Evolutionary conservation across 2,329 filamentous ascomycete genomes (phyloP).

Genomic region (Cladobotryum mycophilum): DNA sequence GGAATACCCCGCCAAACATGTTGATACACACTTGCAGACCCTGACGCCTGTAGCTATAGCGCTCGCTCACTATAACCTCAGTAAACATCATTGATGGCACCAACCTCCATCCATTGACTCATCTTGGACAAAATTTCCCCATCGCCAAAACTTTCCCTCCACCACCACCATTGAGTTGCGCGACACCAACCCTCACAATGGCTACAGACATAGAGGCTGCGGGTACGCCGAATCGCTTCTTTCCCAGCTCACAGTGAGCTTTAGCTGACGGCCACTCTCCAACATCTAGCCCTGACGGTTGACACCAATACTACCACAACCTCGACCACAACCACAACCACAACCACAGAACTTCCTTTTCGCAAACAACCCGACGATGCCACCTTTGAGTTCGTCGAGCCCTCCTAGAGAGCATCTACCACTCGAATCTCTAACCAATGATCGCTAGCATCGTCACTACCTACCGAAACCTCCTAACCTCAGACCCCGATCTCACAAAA

Average conservation of each 20-base stretch:
- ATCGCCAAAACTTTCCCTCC: too few relatives aligned
- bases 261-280: not conserved
- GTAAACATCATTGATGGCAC: too few relatives aligned
- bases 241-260: not conserved
- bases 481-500: conserved; percentile 84
- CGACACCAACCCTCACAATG: not conserved
- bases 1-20: too few relatives aligned
- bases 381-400: conserved; percentile 29
- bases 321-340: too few relatives aligned
- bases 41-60: too few relatives aligned
- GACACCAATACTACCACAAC: not conserved
- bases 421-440: not conserved
- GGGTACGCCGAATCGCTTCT: not conserved
- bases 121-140: too few relatives aligned
- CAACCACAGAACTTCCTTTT: conserved; percentile 15
- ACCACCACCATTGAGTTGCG: too few relatives aligned
- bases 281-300: not conserved
- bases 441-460: conserved; percentile 49
- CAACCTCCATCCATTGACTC: too few relatives aligned
- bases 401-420: not conserved
- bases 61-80: too few relatives aligned
- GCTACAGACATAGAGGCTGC: not conserved
- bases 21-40: too few relatives aligned
- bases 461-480: conserved; percentile 48
- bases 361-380: conserved; percentile 18